Percentiles rank a stretch among this genome's conserved stretches.
These are phyloP conservation scores for Chaetomium globosum DNA, from an alignment of 2,329 filamentous ascomycete species.

Conservation along the genomic window DNA sequence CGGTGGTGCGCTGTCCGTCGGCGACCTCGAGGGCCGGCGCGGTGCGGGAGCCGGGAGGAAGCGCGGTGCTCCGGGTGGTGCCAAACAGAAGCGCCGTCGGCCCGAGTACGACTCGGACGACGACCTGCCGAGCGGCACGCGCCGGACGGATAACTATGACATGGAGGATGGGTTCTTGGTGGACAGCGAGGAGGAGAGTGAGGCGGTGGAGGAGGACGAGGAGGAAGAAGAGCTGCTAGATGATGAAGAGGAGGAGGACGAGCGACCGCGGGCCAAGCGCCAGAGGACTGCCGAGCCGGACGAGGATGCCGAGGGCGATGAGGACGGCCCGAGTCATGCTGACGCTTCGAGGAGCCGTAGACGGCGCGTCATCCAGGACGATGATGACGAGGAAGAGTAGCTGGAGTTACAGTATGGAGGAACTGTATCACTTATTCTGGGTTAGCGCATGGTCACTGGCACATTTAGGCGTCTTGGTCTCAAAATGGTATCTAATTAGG, in stretches of 20 bases:
- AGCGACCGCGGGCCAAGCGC: conserved; percentile 51
- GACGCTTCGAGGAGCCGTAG: conserved; percentile 32
- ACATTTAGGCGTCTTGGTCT: conserved; percentile 20
- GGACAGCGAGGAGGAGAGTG: conserved; percentile 70
- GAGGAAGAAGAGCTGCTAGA: conserved; percentile 62
- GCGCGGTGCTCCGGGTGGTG: conserved; percentile 53
- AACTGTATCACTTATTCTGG: conserved; percentile 25
- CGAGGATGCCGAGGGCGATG: conserved; percentile 56
- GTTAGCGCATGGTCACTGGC: conserved; percentile 20
- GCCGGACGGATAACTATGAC: conserved; percentile 74
- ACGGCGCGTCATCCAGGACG: conserved; percentile 37
- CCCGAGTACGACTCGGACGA: conserved; percentile 78
- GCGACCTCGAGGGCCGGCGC: conserved; percentile 68
- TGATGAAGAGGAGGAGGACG: conserved; percentile 55
- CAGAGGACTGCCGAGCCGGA: conserved; percentile 56
- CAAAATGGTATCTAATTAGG: conserved; percentile 8
- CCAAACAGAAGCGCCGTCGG: conserved; percentile 57
- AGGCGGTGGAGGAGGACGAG: conserved; percentile 61
- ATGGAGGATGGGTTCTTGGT: conserved; percentile 79
- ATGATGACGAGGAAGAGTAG: conserved; percentile 37
- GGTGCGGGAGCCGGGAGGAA: conserved; percentile 50
- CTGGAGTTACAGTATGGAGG: neutral
- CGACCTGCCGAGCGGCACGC: conserved; percentile 63
- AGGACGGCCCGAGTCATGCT: conserved; percentile 48
- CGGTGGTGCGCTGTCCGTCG: conserved; percentile 63